Evolutionary conservation across 1,284 basidiomycete genomes (phyloP).

Genomic region (Ustilago sp.): DNA sequence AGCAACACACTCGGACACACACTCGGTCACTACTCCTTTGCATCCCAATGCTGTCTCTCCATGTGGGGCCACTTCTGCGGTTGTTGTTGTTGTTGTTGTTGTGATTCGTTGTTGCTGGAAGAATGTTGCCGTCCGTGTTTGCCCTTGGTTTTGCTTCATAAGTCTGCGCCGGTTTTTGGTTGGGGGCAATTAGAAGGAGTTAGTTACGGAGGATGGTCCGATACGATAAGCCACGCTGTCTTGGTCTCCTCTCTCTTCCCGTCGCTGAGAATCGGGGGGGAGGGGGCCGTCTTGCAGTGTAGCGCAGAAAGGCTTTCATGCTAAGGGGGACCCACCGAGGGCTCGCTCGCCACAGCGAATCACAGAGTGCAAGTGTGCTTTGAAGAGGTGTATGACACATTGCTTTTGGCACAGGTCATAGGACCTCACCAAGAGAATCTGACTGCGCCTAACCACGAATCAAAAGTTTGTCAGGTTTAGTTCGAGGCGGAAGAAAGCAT

Average conservation of each 20-base stretch:
- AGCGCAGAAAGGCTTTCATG: constrained; percentile 14
- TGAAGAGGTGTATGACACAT: background rate
- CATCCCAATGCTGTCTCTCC: background rate
- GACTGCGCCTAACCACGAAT: background rate
- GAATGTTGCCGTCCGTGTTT: background rate
- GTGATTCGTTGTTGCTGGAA: background rate
- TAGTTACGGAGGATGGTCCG: constrained; percentile 15
- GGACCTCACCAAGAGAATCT: background rate
- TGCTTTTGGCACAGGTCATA: background rate
- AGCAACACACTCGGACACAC: background rate
- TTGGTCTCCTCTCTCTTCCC: background rate
- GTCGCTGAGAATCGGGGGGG: background rate
- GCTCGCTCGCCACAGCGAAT: constrained; percentile 1
- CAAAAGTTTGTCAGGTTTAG: constrained; percentile 3
- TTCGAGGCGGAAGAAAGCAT: constrained; percentile 2
- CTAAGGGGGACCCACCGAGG: constrained; percentile 13
- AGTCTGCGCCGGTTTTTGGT: background rate
- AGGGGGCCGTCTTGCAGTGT: constrained; percentile 1
- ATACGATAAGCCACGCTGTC: constrained; percentile 12
- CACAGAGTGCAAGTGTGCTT: background rate
- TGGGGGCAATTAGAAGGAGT: background rate
- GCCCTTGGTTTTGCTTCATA: constrained; percentile 5
- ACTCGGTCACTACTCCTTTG: background rate
- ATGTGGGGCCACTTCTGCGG: constrained; percentile 9
- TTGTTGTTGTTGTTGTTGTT: background rate